These are phyloP conservation scores for Pontederia crassipes DNA, from an alignment of 176 grass and related monocot species.

Conservation along the genomic window DNA sequence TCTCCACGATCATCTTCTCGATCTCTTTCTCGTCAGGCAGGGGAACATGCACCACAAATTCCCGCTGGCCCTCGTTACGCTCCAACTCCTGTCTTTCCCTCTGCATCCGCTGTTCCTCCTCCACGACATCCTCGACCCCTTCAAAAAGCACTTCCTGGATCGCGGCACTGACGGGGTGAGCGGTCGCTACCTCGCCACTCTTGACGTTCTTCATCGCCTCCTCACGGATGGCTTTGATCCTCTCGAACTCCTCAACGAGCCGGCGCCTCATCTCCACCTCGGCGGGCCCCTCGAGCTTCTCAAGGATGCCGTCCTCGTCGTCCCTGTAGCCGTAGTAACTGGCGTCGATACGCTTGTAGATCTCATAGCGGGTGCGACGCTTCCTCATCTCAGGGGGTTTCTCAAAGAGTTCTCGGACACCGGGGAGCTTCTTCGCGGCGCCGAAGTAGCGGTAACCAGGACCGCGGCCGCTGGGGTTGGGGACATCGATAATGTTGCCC, in stretches of 20 bases:
- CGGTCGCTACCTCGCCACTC: slow-evolving; percentile 60
- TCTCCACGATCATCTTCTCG: slow-evolving; percentile 81
- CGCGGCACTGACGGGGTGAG: slow-evolving; percentile 27
- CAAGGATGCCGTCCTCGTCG: slow-evolving; percentile 87
- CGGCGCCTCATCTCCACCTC: slow-evolving; percentile 56
- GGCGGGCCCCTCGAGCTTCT: slow-evolving; percentile 58
- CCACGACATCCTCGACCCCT: slow-evolving; percentile 88
- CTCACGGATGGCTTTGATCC: slow-evolving; percentile 53
- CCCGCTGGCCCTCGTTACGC: slow-evolving; percentile 41
- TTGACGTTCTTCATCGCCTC: slow-evolving; percentile 80
- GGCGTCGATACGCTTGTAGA: slow-evolving; percentile 86
- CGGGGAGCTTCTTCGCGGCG: slow-evolving; percentile 88
- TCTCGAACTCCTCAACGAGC: slow-evolving; percentile 49
- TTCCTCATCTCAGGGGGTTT: slow-evolving; percentile 78
- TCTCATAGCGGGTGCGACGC: slow-evolving; percentile 80
- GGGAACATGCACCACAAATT: slow-evolving; percentile 82
- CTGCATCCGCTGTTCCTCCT: slow-evolving; percentile 70
- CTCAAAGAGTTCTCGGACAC: slow-evolving; percentile 87
- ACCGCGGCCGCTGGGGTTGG: slow-evolving; percentile 76
- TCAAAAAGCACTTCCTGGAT: slow-evolving; percentile 64
- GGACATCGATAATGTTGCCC: slow-evolving; percentile 86
- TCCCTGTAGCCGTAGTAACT: slow-evolving; percentile 90
- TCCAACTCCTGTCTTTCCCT: slow-evolving; percentile 54
- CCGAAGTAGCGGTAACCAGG: slow-evolving; percentile 96
- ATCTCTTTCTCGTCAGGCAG: slow-evolving; percentile 90